Base-by-base conservation (phyloP, 2,329 filamentous ascomycete species). In the Penicillium sp. region DNA sequence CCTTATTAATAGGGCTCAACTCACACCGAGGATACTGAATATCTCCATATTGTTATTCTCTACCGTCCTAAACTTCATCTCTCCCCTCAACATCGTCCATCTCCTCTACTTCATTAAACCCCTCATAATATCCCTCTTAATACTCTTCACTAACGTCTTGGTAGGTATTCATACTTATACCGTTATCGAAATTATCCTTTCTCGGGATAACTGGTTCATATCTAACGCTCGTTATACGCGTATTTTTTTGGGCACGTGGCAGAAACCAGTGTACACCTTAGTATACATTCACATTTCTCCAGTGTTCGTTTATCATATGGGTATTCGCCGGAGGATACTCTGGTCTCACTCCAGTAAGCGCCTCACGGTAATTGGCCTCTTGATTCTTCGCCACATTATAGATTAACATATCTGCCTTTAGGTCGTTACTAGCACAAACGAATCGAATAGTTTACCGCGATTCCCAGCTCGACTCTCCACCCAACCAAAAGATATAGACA, bases 361-460 rank as follows among this genome's bases (percentile, higher is more conserved):
- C 53, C 17, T 53, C 22, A 16, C 44, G 40, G 41, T 53, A 59
- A n/a, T 50, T 8, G 25, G 30, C 53, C 44, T 59, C 53, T 38
- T 53, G 45, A 14, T 26, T 31, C 30, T 56, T 56, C 14, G 53
- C 57, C 25, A 38, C 10, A 31, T 42, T 45, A 36, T 60, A 60
- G 36, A 60, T 55, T 36, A 55, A 49, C 19, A 49, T 55, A 26
- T 60, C 58, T 33, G 53, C 37, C 31, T 52, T 43, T 31, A 36
- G 30, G 36, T 40, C 10, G 11, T 38, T 4, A 22, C 28, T 30
- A 17, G 42, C 30, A 36, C 22, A 37, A 33, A 60, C 45, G 36
- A 40, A 51, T 19, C 55, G 50, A 31, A 60, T 41, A 19, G 38
- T 42, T 16, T 43, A 22, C n/a, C 58, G 50, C 30, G 50, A 52